Evolutionary conservation across 768 basidiomycete genomes (phyloP).

Genomic region (Pleurotus platypus): DNA sequence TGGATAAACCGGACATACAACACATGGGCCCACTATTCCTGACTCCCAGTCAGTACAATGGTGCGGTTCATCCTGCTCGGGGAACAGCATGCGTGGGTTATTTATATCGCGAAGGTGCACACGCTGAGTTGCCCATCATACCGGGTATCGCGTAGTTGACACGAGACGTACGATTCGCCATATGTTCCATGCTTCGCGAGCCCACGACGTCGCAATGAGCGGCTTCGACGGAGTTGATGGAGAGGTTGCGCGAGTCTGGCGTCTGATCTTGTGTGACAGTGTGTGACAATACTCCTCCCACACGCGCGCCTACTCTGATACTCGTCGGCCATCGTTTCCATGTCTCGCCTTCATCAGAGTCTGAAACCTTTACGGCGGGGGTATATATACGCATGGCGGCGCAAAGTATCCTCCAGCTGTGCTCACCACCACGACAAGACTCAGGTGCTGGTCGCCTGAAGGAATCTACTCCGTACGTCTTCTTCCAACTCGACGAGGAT

Average conservation of each 20-base stretch:
- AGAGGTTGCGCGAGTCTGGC: too few species aligned
- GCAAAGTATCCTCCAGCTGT: neutral
- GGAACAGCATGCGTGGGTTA: neutral
- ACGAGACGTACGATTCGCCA: neutral
- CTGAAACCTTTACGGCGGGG: neutral
- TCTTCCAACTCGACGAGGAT: neutral
- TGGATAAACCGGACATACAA: neutral
- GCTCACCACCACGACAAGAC: slow-evolving; percentile 3
- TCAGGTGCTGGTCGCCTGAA: slow-evolving; percentile 7
- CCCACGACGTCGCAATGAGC: neutral
- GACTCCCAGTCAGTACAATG: neutral
- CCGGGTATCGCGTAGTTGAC: neutral
- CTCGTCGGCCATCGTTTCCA: neutral
- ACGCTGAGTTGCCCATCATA: neutral
- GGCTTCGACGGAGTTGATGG: too few species aligned
- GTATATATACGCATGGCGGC: neutral
- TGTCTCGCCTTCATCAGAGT: neutral
- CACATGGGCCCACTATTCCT: neutral
- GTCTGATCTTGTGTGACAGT: too few species aligned
- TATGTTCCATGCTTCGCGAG: neutral
- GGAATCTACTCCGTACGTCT: neutral
- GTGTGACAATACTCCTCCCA: too few species aligned
- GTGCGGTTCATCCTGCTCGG: neutral
- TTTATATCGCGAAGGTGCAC: neutral
- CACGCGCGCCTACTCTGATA: too few species aligned